A percentile compares a stretch with the other conserved stretches of the same genome.
Evolutionary conservation across 768 basidiomycete genomes (phyloP).

Genomic region (Suillus clintonianus): DNA sequence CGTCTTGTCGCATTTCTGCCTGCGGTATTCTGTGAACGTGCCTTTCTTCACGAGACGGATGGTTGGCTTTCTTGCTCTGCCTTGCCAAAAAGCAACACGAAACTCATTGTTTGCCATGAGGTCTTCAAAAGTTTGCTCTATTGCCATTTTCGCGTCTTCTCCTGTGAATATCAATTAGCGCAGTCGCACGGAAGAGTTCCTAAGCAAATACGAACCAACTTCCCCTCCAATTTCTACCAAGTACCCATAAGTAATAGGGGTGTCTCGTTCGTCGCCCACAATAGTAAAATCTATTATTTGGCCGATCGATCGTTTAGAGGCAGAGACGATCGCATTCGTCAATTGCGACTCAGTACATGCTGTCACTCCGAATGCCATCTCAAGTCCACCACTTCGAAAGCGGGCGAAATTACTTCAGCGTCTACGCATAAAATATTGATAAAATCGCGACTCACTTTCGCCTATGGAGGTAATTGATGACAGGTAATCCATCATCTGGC

Average conservation of each 20-base stretch:
- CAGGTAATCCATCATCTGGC: constrained; percentile 9
- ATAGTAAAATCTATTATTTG: constrained; percentile 5
- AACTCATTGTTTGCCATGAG: background rate
- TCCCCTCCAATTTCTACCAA: constrained; percentile 6
- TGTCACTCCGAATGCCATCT: background rate
- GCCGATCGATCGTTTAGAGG: constrained; percentile 2
- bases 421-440: background rate
- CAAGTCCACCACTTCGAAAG: constrained; percentile 8
- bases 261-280: background rate
- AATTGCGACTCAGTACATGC: constrained; percentile 2
- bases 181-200: background rate
- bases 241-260: constrained; percentile 1
- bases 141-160: background rate
- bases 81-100: background rate
- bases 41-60: constrained; percentile 10
- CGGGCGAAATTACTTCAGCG: background rate
- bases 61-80: constrained; percentile 1
- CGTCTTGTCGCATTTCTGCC: constrained; percentile 1
- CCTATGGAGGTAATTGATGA: constrained; percentile 4
- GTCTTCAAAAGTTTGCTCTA: background rate
- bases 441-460: constrained; percentile 1
- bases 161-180: background rate
- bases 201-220: background rate
- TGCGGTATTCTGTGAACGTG: constrained; percentile 9
- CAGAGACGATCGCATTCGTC: background rate